A percentile compares a stretch with the other conserved stretches of the same genome.
Evolutionary conservation across 164 flowering plant genomes (phyloP).

Genomic region (Warburgia ugandensis): DNA sequence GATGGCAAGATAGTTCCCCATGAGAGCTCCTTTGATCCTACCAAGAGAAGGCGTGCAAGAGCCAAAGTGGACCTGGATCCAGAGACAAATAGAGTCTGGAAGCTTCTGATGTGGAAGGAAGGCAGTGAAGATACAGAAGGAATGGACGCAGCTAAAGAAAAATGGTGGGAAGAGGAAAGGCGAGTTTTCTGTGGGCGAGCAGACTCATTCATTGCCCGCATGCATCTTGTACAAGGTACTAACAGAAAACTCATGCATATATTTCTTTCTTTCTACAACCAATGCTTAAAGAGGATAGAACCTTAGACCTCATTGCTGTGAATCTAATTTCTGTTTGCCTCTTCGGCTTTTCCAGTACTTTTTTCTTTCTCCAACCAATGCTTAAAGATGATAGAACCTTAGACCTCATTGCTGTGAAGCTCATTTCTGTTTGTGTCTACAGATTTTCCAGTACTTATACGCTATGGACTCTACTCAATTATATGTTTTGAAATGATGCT

Average conservation of each 20-base stretch:
- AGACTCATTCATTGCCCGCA: conserved; percentile 40
- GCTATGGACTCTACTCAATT: too few species aligned
- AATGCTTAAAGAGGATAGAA: neutral
- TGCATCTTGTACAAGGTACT: conserved; percentile 68
- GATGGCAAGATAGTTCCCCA: conserved; percentile 41
- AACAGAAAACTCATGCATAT: neutral
- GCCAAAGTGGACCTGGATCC: conserved; percentile 66
- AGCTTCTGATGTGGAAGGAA: conserved; percentile 55
- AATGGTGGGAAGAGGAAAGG: conserved; percentile 45
- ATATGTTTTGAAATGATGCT: too few species aligned
- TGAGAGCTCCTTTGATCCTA: conserved; percentile 24
- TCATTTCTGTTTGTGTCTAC: too few species aligned
- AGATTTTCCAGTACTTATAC: too few species aligned
- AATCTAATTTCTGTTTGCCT: too few species aligned
- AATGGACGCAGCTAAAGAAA: conserved; percentile 34
- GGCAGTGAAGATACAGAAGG: conserved; percentile 26
- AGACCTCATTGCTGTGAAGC: too few species aligned
- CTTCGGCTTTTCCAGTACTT: too few species aligned
- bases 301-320: neutral
- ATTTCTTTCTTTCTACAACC: neutral
- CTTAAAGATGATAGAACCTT: too few species aligned
- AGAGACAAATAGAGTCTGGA: conserved; percentile 63
- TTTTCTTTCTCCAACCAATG: too few species aligned
- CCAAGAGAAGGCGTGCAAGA: conserved; percentile 43
- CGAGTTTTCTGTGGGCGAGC: conserved; percentile 30